phyloP scores from a whole-genome alignment of 176 grass and related monocot genomes.

The Elymus sibiricus region DNA sequence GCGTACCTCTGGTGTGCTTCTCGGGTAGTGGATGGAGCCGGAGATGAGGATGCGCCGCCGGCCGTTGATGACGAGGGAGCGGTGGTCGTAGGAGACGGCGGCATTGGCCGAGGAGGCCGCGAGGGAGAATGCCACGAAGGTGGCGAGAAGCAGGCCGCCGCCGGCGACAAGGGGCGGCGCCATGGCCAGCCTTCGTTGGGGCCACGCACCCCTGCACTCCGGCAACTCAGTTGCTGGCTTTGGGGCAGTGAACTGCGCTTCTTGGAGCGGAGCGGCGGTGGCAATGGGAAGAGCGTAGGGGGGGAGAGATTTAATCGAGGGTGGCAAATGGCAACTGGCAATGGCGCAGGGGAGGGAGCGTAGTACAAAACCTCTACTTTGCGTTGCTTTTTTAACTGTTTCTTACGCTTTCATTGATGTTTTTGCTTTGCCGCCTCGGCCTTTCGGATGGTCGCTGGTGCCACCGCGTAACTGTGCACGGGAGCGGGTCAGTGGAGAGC shows the following conservation, averaged over 20 bases:
- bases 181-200: background rate
- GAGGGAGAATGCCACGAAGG: conserved; percentile 25
- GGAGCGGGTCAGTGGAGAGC: no score
- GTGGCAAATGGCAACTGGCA: conserved; percentile 37
- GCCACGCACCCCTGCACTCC: background rate
- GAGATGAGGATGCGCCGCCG: conserved; percentile 84
- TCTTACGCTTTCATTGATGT: conserved; percentile 18
- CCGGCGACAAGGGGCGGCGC: background rate
- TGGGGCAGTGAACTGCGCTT: background rate
- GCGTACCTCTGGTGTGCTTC: conserved; percentile 75
- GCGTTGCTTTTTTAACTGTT: background rate
- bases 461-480: background rate
- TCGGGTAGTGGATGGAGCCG: conserved; percentile 95
- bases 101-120: conserved; percentile 31
- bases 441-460: conserved; percentile 1
- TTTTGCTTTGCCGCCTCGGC: background rate
- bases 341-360: conserved; percentile 10
- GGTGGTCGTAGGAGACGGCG: conserved; percentile 77
- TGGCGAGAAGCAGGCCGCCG: conserved; percentile 11
- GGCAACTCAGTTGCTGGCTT: background rate
- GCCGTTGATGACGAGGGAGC: conserved; percentile 75
- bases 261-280: conserved; percentile 30
- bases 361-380: conserved; percentile 32
- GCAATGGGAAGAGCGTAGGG: conserved; percentile 19
- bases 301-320: background rate